phyloP scores from a whole-genome alignment of 495 filamentous ascomycete genomes.

The Daldinia decipiens region DNA sequence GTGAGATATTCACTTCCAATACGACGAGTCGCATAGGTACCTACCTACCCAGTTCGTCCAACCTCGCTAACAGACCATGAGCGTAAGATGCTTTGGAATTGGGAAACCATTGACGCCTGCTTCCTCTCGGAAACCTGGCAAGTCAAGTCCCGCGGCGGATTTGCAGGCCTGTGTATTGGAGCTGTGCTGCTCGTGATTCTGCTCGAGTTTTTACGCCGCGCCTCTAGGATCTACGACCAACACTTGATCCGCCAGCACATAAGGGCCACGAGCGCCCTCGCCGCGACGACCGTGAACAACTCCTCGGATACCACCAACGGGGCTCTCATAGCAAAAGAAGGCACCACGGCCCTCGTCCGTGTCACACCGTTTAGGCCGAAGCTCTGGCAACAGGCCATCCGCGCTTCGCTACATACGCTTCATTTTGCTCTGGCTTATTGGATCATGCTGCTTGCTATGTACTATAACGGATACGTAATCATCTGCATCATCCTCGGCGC shows the following conservation, averaged over 20 bases:
- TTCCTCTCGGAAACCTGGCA: slow-evolving; percentile 75
- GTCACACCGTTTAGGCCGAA: slow-evolving; percentile 56
- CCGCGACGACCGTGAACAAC: slow-evolving; percentile 22
- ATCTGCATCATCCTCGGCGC: slow-evolving; percentile 71
- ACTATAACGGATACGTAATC: slow-evolving; percentile 73
- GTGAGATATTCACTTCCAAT: slow-evolving; percentile 18
- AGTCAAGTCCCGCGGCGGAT: slow-evolving; percentile 67
- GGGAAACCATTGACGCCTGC: slow-evolving; percentile 76
- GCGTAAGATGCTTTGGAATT: slow-evolving; percentile 79
- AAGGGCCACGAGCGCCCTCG: background rate
- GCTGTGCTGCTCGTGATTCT: slow-evolving; percentile 69
- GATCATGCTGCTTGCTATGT: slow-evolving; percentile 73
- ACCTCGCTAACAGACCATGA: background rate
- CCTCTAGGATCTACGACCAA: slow-evolving; percentile 68
- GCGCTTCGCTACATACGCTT: slow-evolving; percentile 69
- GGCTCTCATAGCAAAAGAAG: slow-evolving; percentile 34
- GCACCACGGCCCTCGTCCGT: background rate
- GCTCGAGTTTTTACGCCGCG: slow-evolving; percentile 71
- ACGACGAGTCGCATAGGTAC: background rate
- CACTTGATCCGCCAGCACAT: slow-evolving; percentile 62
- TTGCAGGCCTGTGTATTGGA: slow-evolving; percentile 77
- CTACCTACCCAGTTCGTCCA: background rate
- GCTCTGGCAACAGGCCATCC: slow-evolving; percentile 67
- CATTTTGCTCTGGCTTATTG: slow-evolving; percentile 79
- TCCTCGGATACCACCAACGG: slow-evolving; percentile 20